Evolutionary conservation across 164 flowering plant species (phyloP).

Genomic region (Tetrastigma voinierianum): DNA sequence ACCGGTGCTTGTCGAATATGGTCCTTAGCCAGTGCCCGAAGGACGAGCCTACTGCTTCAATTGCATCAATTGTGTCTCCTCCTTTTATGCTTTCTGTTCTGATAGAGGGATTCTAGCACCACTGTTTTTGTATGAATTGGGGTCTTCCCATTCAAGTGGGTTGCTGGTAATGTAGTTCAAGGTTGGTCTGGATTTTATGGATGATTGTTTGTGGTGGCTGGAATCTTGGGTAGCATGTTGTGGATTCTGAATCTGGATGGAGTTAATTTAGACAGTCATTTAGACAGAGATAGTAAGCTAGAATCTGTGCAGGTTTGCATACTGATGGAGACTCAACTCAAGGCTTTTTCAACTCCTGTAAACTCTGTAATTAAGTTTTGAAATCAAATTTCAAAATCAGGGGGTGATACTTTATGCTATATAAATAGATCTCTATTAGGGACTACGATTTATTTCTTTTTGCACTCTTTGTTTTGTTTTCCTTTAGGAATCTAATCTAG

Average conservation of each 20-base stretch:
- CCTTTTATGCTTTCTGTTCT: conserved; percentile 34
- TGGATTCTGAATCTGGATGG: conserved; percentile 50
- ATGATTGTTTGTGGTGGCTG: conserved; percentile 31
- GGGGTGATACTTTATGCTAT: too few relatives aligned
- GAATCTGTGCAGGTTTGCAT: too few relatives aligned
- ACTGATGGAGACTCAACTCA: too few relatives aligned
- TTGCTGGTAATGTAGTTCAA: conserved; percentile 28
- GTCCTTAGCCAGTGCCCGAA: conserved; percentile 37
- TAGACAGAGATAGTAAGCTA: conserved; percentile 11
- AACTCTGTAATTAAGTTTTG: too few relatives aligned
- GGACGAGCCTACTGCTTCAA: conserved; percentile 24
- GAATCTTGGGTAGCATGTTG: conserved; percentile 35
- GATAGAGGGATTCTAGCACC: conserved; percentile 53
- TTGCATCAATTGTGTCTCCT: conserved; percentile 31
- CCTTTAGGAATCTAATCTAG: background rate
- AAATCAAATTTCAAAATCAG: too few relatives aligned
- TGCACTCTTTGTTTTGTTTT: background rate
- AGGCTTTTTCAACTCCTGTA: too few relatives aligned
- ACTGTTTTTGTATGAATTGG: conserved; percentile 30
- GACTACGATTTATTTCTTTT: too few relatives aligned
- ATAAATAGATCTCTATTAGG: too few relatives aligned
- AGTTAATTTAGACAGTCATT: conserved; percentile 16
- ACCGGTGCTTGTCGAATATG: conserved; percentile 52
- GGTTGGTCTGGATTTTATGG: conserved; percentile 64
- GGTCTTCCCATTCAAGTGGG: conserved; percentile 29